Evolutionary conservation across 257 asterid species (phyloP).

Genomic region (Solanum dulcamara): DNA sequence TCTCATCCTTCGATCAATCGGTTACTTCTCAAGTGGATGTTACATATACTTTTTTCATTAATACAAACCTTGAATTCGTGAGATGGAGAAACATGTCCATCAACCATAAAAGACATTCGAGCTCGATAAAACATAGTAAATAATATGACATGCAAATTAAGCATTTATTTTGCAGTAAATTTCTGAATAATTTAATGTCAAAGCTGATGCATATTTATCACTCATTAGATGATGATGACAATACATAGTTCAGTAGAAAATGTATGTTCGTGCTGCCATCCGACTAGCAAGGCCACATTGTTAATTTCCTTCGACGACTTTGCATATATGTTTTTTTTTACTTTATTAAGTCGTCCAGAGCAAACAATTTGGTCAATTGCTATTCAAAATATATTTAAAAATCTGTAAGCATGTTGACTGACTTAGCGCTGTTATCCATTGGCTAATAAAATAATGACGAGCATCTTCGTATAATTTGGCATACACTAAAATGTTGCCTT

Average conservation of each 20-base stretch:
- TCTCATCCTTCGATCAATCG: neutral
- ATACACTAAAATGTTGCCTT: neutral
- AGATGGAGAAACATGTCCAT: neutral
- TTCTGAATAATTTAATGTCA: no score
- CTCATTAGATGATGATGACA: no score
- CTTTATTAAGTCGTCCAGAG: neutral
- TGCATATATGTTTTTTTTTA: neutral
- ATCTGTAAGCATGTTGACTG: neutral
- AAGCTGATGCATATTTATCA: neutral
- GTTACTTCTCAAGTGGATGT: no score
- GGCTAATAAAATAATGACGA: neutral
- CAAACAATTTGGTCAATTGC: neutral
- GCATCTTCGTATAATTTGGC: neutral
- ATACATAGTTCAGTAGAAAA: no score
- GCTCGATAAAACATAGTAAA: neutral
- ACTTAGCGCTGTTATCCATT: neutral
- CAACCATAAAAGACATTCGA: neutral
- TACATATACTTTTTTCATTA: no score
- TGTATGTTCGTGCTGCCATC: neutral
- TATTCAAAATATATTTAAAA: neutral
- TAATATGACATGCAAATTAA: neutral
- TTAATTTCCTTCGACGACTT: neutral
- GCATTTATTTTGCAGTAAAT: neutral
- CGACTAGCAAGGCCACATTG: no score
- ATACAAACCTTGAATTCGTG: no score